phyloP scores from a whole-genome alignment of 2,329 filamentous ascomycete genomes.

The Neofusicoccum parvum region DNA sequence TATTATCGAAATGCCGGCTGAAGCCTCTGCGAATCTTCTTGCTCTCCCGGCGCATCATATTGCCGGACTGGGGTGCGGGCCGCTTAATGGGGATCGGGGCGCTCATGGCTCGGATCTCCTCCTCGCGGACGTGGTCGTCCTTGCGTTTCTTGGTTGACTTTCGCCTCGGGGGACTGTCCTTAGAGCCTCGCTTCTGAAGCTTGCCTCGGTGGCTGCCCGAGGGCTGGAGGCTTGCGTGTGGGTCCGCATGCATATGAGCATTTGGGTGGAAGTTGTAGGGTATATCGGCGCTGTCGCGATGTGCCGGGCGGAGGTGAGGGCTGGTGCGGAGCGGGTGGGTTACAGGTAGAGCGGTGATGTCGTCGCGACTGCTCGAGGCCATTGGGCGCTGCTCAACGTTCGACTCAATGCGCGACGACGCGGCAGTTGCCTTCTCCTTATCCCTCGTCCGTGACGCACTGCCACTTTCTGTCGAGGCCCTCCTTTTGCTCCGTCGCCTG shows the following conservation, averaged over 20 bases:
- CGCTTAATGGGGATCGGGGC: constrained; percentile 66
- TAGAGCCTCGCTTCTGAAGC: constrained; percentile 57
- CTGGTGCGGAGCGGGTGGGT: constrained; percentile 45
- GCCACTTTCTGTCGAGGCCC: constrained; percentile 18
- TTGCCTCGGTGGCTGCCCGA: constrained; percentile 46
- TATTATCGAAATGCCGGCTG: constrained; percentile 57
- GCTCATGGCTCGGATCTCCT: constrained; percentile 85
- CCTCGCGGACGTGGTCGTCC: constrained; percentile 77
- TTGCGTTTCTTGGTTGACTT: constrained; percentile 75
- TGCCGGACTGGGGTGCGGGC: constrained; percentile 61
- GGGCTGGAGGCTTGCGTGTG: constrained; percentile 37
- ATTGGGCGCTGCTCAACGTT: constrained; percentile 12
- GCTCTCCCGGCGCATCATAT: constrained; percentile 65
- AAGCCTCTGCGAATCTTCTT: constrained; percentile 64
- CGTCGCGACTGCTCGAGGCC: constrained; percentile 39
- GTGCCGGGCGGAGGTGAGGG: constrained; percentile 51
- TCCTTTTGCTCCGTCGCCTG: constrained; percentile 33
- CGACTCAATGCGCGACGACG: constrained; percentile 13
- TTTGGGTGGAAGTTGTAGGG: constrained; percentile 47
- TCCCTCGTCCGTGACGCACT: constrained; percentile 17
- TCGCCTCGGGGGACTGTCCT: constrained; percentile 61
- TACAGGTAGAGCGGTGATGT: constrained; percentile 51
- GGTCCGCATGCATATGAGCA: constrained; percentile 30
- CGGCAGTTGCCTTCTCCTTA: constrained; percentile 12
- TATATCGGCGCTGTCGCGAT: constrained; percentile 41